A percentile compares a stretch with the other conserved stretches of the same genome.
Conservation (phyloP, 106 monocot genomes). For the Allium sativum region DNA sequence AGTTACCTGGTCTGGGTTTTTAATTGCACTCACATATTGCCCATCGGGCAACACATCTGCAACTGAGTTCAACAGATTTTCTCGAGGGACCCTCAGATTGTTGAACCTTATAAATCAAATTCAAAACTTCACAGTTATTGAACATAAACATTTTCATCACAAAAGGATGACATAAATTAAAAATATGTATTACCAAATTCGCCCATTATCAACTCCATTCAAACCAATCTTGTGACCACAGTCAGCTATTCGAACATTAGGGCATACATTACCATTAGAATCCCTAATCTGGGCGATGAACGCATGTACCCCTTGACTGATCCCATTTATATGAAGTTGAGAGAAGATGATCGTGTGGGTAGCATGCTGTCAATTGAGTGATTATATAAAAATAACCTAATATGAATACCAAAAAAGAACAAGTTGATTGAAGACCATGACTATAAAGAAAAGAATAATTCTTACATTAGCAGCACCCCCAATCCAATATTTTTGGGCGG, state of each 20-base stretch:
- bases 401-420: background rate
- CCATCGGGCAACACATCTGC: conserved; percentile 84
- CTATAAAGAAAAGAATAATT: background rate
- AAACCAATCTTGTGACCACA: conserved; percentile 98
- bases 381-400: background rate
- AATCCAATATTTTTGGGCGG: conserved; percentile 98
- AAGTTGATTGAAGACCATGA: background rate
- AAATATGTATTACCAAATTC: conserved; percentile 58
- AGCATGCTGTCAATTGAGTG: conserved; percentile 56
- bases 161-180: background rate
- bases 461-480: conserved; percentile 93
- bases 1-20: conserved; percentile 75
- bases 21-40: conserved; percentile 62
- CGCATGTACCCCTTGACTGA: conserved; percentile 88
- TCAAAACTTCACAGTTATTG: too few relatives aligned
- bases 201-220: conserved; percentile 98
- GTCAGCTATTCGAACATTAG: conserved; percentile 79
- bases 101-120: conserved; percentile 51
- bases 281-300: conserved; percentile 94
- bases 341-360: conserved; percentile 86
- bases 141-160: background rate
- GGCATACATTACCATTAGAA: conserved; percentile 63
- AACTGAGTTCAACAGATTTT: conserved; percentile 88
- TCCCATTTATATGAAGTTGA: conserved; percentile 82
- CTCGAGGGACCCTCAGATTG: conserved; percentile 78